These are phyloP conservation scores for Peronospora belbahrii DNA, from an alignment of 352 stramenopile species.

Conservation along the genomic window DNA sequence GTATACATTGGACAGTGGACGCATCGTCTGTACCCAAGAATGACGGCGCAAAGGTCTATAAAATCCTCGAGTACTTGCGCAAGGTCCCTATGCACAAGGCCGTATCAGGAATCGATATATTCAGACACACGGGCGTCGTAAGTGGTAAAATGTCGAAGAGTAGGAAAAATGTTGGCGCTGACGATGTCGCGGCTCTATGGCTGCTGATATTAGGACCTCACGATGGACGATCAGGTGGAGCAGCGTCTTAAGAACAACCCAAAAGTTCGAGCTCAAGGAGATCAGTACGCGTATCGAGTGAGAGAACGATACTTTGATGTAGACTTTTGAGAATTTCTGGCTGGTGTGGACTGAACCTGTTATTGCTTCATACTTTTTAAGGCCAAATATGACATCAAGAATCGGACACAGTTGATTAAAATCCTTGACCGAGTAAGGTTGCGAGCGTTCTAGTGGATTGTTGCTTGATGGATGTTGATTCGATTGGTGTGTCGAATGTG, in stretches of 20 bases:
- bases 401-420: conserved; percentile 63
- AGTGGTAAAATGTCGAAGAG: conserved; percentile 9
- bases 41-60: conserved; percentile 81
- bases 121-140: conserved; percentile 81
- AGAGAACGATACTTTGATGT: background rate
- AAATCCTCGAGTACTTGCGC: conserved; percentile 81
- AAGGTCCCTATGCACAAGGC: conserved; percentile 75
- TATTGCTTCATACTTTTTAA: conserved; percentile 13
- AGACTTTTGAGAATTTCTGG: background rate
- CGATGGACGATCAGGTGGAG: conserved; percentile 78
- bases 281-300: conserved; percentile 79
- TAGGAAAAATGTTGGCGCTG: background rate
- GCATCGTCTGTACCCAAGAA: conserved; percentile 76
- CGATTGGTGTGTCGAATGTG: background rate
- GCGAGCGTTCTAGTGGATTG: background rate
- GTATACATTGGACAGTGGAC: conserved; percentile 57
- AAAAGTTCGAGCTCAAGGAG: conserved; percentile 68
- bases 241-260: conserved; percentile 83
- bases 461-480: conserved; percentile 1
- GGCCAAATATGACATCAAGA: conserved; percentile 87
- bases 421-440: conserved; percentile 63
- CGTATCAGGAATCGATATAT: conserved; percentile 60
- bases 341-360: background rate
- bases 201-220: conserved; percentile 44
- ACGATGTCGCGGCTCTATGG: background rate